Percentiles rank a stretch among this genome's conserved stretches.
phyloP scores from a whole-genome alignment of 2,329 filamentous ascomycete species.

The Paecilomyces variotii region DNA sequence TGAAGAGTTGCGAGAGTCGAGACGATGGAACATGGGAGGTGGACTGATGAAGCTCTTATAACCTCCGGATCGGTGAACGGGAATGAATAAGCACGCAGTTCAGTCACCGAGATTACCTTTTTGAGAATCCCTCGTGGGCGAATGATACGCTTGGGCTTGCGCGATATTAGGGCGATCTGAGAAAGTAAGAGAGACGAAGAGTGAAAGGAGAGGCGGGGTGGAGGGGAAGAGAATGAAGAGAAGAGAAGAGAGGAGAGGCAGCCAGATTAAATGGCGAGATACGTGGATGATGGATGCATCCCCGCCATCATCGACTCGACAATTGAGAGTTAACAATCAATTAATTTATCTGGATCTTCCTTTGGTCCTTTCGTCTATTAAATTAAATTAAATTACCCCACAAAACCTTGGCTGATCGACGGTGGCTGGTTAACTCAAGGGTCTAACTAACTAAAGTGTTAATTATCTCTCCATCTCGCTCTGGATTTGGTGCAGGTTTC shows the following conservation, averaged over 20 bases:
- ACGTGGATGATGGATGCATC: background rate
- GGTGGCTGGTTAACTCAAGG: no score
- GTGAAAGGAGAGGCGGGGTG: slow-evolving; percentile 4
- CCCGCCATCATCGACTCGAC: no score
- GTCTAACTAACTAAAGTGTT: no score
- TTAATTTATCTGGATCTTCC: no score
- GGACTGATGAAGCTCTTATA: background rate
- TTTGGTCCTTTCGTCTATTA: no score
- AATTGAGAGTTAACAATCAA: no score
- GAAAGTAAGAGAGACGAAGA: no score
- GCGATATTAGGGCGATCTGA: background rate
- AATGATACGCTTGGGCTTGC: background rate
- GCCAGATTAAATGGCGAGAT: background rate
- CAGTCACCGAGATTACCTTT: background rate
- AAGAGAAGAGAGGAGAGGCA: background rate
- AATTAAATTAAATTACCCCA: no score
- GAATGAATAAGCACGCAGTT: background rate
- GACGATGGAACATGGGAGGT: background rate
- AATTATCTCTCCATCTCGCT: background rate
- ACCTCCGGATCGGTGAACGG: background rate
- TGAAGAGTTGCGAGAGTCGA: background rate
- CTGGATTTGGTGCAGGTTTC: background rate
- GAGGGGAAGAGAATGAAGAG: slow-evolving; percentile 1
- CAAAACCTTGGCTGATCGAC: no score
- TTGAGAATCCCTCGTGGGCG: background rate